Evolutionary conservation across 1,139 yeast genomes (phyloP).

Genomic region (Wickerhamomyces sp.): DNA sequence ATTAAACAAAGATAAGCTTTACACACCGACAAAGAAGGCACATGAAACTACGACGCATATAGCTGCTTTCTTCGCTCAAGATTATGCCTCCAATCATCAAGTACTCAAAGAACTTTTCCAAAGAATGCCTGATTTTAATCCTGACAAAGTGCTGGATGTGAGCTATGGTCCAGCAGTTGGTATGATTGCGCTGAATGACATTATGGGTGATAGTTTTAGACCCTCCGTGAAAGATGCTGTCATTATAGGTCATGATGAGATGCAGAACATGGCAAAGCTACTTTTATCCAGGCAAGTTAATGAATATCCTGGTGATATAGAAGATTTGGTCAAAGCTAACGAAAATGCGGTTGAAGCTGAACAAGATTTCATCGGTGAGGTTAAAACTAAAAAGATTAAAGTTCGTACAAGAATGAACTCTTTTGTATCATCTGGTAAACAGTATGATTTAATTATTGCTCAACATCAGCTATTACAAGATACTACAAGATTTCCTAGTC

Average conservation of each 20-base stretch:
- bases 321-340: slow-evolving; percentile 17
- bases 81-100: slow-evolving; percentile 69
- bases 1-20: slow-evolving; percentile 47
- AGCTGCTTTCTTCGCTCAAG: slow-evolving; percentile 79
- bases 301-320: slow-evolving; percentile 36
- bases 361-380: slow-evolving; percentile 45
- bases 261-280: slow-evolving; percentile 78
- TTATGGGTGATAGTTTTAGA: slow-evolving; percentile 59
- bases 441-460: slow-evolving; percentile 81
- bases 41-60: slow-evolving; percentile 79
- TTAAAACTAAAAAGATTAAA: slow-evolving; percentile 51
- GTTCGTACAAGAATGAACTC: slow-evolving; percentile 51
- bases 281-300: slow-evolving; percentile 64
- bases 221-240: slow-evolving; percentile 70
- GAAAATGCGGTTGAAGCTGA: slow-evolving; percentile 14
- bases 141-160: slow-evolving; percentile 66
- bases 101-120: slow-evolving; percentile 64
- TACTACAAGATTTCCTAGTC: slow-evolving; percentile 58
- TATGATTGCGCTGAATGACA: slow-evolving; percentile 79
- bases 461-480: slow-evolving; percentile 71
- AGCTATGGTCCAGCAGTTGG: slow-evolving; percentile 96
- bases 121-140: slow-evolving; percentile 51
- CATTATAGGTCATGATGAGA: slow-evolving; percentile 65
- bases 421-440: slow-evolving; percentile 37
- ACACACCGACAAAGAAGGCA: slow-evolving; percentile 45